A percentile compares a stretch with the other conserved stretches of the same genome.
phyloP scores from a whole-genome alignment of 1,284 basidiomycete species.

The Irpex sp. region DNA sequence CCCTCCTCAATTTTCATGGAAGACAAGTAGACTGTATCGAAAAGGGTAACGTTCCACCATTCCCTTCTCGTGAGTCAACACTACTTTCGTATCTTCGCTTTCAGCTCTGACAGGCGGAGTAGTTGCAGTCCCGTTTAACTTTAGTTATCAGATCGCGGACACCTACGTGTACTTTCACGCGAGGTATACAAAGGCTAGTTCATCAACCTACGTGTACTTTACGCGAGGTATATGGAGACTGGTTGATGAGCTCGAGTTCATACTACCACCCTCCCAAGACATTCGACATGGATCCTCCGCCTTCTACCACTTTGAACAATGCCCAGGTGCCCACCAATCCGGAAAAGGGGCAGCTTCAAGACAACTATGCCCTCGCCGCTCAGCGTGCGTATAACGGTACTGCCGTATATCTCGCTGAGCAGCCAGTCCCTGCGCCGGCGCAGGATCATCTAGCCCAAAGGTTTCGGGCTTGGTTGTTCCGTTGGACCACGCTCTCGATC shows the following conservation, averaged over 20 bases:
- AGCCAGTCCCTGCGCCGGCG: background rate
- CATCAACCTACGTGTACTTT: too few species aligned
- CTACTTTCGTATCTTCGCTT: background rate
- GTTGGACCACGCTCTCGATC: background rate
- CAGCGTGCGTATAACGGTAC: background rate
- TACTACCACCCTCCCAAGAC: too few species aligned
- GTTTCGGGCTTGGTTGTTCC: background rate
- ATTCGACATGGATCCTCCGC: background rate
- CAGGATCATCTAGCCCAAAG: background rate
- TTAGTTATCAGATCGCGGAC: too few species aligned
- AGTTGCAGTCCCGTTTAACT: too few species aligned
- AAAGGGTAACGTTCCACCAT: constrained; percentile 14
- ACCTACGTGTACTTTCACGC: too few species aligned
- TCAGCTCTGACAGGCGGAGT: too few species aligned
- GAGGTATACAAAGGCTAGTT: too few species aligned
- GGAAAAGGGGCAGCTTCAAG: background rate
- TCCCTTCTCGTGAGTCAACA: constrained; percentile 23
- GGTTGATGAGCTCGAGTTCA: too few species aligned
- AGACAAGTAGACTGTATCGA: background rate
- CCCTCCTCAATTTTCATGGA: too few species aligned
- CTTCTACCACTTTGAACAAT: background rate
- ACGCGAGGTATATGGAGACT: too few species aligned
- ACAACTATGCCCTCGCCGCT: background rate
- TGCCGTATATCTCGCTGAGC: background rate
- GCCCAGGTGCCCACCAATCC: background rate